These are phyloP conservation scores for Penicillium hordei DNA, from an alignment of 2,329 filamentous ascomycete genomes.

Conservation along the genomic window DNA sequence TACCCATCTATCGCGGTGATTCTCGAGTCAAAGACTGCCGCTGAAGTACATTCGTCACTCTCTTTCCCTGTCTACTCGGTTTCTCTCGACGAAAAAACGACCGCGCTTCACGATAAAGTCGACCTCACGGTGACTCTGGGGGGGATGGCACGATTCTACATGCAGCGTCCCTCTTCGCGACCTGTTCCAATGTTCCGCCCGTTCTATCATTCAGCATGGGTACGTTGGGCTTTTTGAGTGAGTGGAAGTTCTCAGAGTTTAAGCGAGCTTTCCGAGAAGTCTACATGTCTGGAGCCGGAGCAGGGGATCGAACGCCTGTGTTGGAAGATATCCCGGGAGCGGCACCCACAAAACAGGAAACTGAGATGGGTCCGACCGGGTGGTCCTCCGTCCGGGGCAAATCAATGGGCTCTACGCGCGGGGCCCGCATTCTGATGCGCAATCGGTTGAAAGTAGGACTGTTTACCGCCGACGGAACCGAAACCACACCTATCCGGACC, in stretches of 20 bases:
- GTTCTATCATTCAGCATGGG: conserved; percentile 97
- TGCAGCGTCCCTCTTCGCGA: conserved; percentile 82
- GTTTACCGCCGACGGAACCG: conserved; percentile 70
- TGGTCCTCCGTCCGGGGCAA: conserved; percentile 79
- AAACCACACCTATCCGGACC: conserved; percentile 37
- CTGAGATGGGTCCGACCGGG: conserved; percentile 44
- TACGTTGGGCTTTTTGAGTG: conserved; percentile 87
- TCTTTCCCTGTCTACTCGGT: conserved; percentile 69
- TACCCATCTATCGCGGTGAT: conserved; percentile 81
- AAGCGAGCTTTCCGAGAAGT: conserved; percentile 90
- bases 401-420: conserved; percentile 71
- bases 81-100: conserved; percentile 33
- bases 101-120: conserved; percentile 71
- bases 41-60: conserved; percentile 67
- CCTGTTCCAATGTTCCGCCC: conserved; percentile 77
- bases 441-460: conserved; percentile 85
- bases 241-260: conserved; percentile 94
- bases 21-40: conserved; percentile 74
- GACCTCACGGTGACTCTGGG: conserved; percentile 89
- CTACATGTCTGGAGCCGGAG: conserved; percentile 73
- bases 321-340: conserved; percentile 47
- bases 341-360: conserved; percentile 24
- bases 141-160: conserved; percentile 90
- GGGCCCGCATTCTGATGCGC: conserved; percentile 78
- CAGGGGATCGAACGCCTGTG: conserved; percentile 46